Conservation (phyloP, 495 filamentous ascomycete species). For the Penicillium roqueforti region DNA sequence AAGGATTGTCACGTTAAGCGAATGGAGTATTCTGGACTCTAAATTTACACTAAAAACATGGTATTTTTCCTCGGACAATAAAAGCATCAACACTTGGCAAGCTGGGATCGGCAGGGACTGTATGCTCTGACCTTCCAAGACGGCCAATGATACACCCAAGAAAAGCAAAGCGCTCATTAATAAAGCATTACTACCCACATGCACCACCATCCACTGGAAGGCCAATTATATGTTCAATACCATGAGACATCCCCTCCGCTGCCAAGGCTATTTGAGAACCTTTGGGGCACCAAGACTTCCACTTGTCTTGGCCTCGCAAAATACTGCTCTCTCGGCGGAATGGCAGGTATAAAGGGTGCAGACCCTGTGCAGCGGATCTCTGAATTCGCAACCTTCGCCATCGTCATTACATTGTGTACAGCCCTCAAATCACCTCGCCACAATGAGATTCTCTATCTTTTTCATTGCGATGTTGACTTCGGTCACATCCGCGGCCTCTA, state of each 20-base stretch:
- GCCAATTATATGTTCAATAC: neutral
- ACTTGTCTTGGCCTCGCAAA: constrained; percentile 12
- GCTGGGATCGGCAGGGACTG: neutral
- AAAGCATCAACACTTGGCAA: neutral
- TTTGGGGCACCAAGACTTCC: constrained; percentile 23
- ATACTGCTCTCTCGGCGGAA: too few species aligned
- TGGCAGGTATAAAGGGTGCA: neutral
- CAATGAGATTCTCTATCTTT: neutral
- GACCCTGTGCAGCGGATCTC: neutral
- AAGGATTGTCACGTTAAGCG: too few species aligned
- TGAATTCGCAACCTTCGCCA: neutral
- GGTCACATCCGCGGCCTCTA: constrained; percentile 12
- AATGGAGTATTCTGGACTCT: neutral
- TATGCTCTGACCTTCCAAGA: neutral
- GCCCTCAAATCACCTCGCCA: neutral
- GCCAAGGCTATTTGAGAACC: constrained; percentile 15
- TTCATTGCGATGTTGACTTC: constrained; percentile 19
- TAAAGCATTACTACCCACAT: neutral
- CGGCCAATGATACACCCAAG: neutral
- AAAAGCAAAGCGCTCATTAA: neutral
- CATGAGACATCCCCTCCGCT: neutral
- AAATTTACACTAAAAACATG: neutral
- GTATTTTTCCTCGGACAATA: neutral
- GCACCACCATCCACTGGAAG: neutral
- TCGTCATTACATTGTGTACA: neutral